phyloP scores from a whole-genome alignment of 352 stramenopile genomes.

The Phytophthora brassicae region DNA sequence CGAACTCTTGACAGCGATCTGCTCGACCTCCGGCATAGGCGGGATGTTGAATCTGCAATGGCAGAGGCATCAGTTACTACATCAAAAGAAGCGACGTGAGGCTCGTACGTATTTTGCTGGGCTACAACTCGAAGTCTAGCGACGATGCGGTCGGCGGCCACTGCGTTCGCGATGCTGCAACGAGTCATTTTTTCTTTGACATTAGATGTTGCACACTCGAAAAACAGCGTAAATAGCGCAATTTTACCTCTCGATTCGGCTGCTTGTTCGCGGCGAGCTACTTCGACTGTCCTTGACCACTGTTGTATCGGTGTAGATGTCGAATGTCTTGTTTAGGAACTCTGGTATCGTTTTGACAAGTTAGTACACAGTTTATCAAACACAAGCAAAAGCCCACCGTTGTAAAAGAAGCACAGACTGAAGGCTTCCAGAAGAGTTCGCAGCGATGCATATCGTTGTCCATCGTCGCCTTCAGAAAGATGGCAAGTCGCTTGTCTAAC shows the following conservation, averaged over 20 bases:
- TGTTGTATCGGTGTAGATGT: slow-evolving; percentile 53
- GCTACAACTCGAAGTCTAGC: slow-evolving; percentile 46
- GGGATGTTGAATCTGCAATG: slow-evolving; percentile 43
- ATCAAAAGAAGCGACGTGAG: neutral
- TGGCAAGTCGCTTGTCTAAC: slow-evolving; percentile 48
- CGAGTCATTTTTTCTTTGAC: too few relatives aligned
- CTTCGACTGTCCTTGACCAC: slow-evolving; percentile 24
- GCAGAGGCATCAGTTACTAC: neutral
- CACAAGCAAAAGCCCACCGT: slow-evolving; percentile 29
- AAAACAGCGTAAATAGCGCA: neutral
- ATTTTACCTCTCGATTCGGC: slow-evolving; percentile 43
- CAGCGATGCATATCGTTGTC: slow-evolving; percentile 26
- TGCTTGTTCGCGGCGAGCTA: slow-evolving; percentile 25
- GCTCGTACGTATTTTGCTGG: slow-evolving; percentile 46
- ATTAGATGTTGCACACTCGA: neutral
- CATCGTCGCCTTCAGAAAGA: slow-evolving; percentile 38
- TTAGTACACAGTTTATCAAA: neutral
- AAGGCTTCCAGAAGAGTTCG: slow-evolving; percentile 41
- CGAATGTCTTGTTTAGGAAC: slow-evolving; percentile 47
- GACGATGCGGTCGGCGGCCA: slow-evolving; percentile 50
- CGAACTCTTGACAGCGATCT: slow-evolving; percentile 51
- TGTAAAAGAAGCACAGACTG: slow-evolving; percentile 51
- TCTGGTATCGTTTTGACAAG: slow-evolving; percentile 27
- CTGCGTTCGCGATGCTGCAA: slow-evolving; percentile 46
- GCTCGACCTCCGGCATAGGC: slow-evolving; percentile 52